A percentile compares a stretch with the other conserved stretches of the same genome.
These are phyloP conservation scores for Cercis canadensis DNA, from an alignment of 306 rosid species.

Conservation along the genomic window DNA sequence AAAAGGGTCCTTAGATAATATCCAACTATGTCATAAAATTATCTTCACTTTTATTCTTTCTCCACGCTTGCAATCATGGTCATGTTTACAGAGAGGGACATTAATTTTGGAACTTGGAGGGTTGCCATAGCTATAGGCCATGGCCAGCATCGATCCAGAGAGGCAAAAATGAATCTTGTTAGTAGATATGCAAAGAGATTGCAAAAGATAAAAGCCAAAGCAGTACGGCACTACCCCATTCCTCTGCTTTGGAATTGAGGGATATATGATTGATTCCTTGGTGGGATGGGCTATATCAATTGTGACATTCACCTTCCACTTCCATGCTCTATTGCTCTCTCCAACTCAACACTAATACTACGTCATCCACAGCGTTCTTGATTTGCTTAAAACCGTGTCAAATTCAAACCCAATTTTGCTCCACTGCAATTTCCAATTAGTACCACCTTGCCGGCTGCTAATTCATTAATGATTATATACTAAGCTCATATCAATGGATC, in stretches of 20 bases:
- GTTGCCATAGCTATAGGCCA: conserved; percentile 29
- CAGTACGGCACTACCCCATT: conserved; percentile 46
- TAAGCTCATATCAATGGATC: too few species aligned
- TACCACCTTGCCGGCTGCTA: too few species aligned
- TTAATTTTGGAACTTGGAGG: conserved; percentile 25
- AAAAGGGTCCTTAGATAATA: conserved; percentile 30
- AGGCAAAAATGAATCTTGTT: conserved; percentile 42
- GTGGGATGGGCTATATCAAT: conserved; percentile 30
- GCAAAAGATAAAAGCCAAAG: conserved; percentile 39
- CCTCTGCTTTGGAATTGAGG: conserved; percentile 38
- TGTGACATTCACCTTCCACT: conserved; percentile 20
- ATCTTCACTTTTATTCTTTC: conserved; percentile 8
- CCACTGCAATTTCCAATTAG: too few species aligned
- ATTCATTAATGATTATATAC: too few species aligned
- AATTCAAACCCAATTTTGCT: conserved; percentile 3
- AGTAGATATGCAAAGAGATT: conserved; percentile 44
- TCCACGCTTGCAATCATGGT: conserved; percentile 34
- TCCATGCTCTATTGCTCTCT: not conserved
- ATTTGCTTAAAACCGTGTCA: conserved; percentile 31
- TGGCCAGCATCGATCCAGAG: too few species aligned
- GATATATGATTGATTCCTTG: conserved; percentile 35
- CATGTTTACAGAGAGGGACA: too few species aligned
- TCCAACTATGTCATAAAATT: conserved; percentile 1
- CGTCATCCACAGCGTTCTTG: conserved; percentile 17
- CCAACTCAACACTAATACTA: too few species aligned